Evolutionary conservation across 306 rosid species (phyloP).

Genomic region (Mimosa pudica): DNA sequence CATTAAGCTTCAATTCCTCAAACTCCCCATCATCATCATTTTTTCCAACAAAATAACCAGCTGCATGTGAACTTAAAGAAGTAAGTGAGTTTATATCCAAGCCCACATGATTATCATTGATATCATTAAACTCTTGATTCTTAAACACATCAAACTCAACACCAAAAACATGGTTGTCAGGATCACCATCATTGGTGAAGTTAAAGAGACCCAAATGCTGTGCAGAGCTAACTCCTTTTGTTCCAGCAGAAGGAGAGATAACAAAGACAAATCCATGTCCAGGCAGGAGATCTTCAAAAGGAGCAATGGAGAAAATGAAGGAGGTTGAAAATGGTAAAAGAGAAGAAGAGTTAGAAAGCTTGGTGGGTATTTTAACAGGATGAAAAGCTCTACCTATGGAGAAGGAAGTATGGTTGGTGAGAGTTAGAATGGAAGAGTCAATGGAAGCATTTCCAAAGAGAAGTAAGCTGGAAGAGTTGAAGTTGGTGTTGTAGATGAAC

Average conservation of each 20-base stretch:
- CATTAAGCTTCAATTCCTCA: slow-evolving; percentile 40
- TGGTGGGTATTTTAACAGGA: slow-evolving; percentile 49
- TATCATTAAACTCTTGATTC: slow-evolving; percentile 58
- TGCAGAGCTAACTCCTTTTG: slow-evolving; percentile 46
- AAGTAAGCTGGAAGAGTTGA: slow-evolving; percentile 45
- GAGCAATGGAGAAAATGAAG: slow-evolving; percentile 54
- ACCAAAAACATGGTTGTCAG: slow-evolving; percentile 48
- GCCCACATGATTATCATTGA: slow-evolving; percentile 55
- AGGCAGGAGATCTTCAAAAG: slow-evolving; percentile 37
- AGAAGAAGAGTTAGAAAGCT: slow-evolving; percentile 36
- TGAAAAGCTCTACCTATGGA: slow-evolving; percentile 52
- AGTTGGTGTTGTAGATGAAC: slow-evolving; percentile 56
- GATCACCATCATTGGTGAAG: slow-evolving; percentile 45
- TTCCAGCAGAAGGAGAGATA: slow-evolving; percentile 39
- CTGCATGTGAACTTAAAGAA: slow-evolving; percentile 40
- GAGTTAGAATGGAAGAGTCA: slow-evolving; percentile 48
- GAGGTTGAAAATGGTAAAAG: slow-evolving; percentile 50
- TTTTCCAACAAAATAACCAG: slow-evolving; percentile 51
- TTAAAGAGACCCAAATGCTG: slow-evolving; percentile 59
- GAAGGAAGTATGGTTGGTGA: slow-evolving; percentile 49
- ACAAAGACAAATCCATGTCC: slow-evolving; percentile 58
- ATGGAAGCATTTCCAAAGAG: slow-evolving; percentile 47
- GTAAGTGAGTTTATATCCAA: slow-evolving; percentile 49
- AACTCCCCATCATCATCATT: slow-evolving; percentile 33
- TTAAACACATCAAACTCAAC: slow-evolving; percentile 59